phyloP scores from a whole-genome alignment of 352 stramenopile genomes.

The Sclerospora graminicola region DNA sequence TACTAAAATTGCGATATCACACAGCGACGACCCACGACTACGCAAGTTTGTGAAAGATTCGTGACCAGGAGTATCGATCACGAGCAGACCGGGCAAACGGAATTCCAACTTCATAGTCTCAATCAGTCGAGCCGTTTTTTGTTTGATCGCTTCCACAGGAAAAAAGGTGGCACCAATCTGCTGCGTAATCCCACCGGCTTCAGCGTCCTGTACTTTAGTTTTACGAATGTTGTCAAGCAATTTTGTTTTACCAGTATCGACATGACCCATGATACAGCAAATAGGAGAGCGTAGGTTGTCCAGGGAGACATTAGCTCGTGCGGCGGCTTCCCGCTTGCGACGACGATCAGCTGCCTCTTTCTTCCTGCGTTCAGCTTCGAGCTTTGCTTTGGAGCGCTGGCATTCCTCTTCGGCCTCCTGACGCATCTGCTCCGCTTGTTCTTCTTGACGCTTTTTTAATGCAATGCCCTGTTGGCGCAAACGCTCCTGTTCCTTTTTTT shows the following conservation, averaged over 20 bases:
- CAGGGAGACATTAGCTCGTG: constrained; percentile 77
- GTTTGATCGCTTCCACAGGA: constrained; percentile 86
- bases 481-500: constrained; percentile 90
- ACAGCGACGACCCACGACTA: constrained; percentile 93
- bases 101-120: constrained; percentile 82
- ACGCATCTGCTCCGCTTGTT: constrained; percentile 64
- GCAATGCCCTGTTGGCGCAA: constrained; percentile 88
- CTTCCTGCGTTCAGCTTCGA: constrained; percentile 80
- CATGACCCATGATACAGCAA: constrained; percentile 98
- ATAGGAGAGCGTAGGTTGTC: constrained; percentile 98
- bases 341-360: constrained; percentile 62
- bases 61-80: constrained; percentile 99
- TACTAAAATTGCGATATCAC: constrained; percentile 99
- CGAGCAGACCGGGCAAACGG: constrained; percentile 86
- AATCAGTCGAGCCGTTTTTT: constrained; percentile 73
- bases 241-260: constrained; percentile 98
- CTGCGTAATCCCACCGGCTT: constrained; percentile 97
- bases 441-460: constrained; percentile 91
- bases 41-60: constrained; percentile 99
- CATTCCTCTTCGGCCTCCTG: constrained; percentile 49
- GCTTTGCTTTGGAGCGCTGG: constrained; percentile 75
- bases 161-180: constrained; percentile 96
- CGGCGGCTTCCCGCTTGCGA: constrained; percentile 56
- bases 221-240: constrained; percentile 99
- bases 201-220: constrained; percentile 95